Evolutionary conservation across 257 asterid genomes (phyloP).

Genomic region (Coffea eugenioides): DNA sequence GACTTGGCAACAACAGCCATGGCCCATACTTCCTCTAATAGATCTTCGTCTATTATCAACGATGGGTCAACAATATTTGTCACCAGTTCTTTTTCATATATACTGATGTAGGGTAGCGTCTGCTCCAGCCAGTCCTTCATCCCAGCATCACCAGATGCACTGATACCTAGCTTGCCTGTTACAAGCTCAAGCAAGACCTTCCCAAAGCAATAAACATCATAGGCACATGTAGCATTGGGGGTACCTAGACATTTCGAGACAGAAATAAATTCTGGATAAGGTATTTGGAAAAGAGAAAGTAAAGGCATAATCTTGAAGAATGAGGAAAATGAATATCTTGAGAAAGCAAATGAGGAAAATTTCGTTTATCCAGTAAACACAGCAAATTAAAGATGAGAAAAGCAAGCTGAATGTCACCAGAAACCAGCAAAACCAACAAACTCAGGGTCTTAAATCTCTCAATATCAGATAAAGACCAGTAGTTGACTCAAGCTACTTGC

Average conservation of each 20-base stretch:
- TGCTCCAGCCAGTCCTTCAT: conserved; percentile 72
- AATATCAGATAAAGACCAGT: neutral
- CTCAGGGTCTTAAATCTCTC: neutral
- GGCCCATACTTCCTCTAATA: conserved; percentile 98
- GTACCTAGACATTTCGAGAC: conserved; percentile 41
- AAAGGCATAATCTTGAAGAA: neutral
- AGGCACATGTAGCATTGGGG: conserved; percentile 63
- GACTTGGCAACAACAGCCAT: conserved; percentile 94
- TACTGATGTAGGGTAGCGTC: conserved; percentile 64
- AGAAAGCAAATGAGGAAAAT: neutral
- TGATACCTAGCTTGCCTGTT: conserved; percentile 86
- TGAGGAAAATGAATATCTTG: neutral
- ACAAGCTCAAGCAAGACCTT: conserved; percentile 92
- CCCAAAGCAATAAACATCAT: conserved; percentile 92
- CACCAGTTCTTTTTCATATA: conserved; percentile 84
- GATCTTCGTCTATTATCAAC: conserved; percentile 78
- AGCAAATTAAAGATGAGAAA: neutral
- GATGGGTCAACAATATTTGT: conserved; percentile 87
- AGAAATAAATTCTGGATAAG: conserved; percentile 9
- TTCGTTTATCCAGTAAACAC: neutral
- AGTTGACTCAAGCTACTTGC: neutral
- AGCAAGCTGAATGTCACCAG: neutral
- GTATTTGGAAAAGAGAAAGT: neutral
- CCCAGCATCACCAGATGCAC: conserved; percentile 61
- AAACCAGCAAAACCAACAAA: neutral